Percentiles rank a stretch among this genome's conserved stretches.
Evolutionary conservation across 306 rosid species (phyloP).

Genomic region (Dalbergia cultrata): DNA sequence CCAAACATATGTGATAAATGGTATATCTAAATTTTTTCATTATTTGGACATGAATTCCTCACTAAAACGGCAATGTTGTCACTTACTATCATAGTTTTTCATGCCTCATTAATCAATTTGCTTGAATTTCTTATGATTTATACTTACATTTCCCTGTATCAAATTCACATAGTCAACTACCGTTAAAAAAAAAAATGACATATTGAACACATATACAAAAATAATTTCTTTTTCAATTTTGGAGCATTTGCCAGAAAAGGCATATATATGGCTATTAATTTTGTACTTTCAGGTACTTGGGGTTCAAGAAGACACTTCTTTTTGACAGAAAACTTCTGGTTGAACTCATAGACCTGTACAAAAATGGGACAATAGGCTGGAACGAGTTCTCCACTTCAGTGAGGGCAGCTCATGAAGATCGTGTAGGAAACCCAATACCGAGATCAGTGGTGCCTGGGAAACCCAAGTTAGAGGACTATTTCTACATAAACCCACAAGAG

Average conservation of each 20-base stretch:
- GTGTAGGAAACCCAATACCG: conserved; percentile 62
- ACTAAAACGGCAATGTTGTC: no score
- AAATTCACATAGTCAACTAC: no score
- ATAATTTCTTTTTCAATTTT: neutral
- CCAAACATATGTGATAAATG: no score
- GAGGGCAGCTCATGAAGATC: conserved; percentile 63
- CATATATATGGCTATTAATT: neutral
- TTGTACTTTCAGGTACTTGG: conserved; percentile 64
- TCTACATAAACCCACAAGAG: conserved; percentile 85
- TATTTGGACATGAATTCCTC: no score
- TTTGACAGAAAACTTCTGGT: conserved; percentile 67
- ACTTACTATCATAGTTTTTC: no score
- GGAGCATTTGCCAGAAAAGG: neutral
- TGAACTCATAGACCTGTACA: conserved; percentile 60
- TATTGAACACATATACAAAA: no score
- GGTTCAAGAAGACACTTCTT: conserved; percentile 71
- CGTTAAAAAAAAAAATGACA: no score
- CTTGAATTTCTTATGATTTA: no score
- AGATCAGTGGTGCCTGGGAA: conserved; percentile 60
- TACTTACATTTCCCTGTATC: no score
- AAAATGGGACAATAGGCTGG: conserved; percentile 63
- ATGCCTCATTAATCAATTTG: no score
- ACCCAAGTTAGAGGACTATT: conserved; percentile 82
- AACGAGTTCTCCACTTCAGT: conserved; percentile 59
- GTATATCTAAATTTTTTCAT: no score